Evolutionary conservation across 2,329 filamentous ascomycete species (phyloP).

Genomic region (Arthrobotrys iridis): DNA sequence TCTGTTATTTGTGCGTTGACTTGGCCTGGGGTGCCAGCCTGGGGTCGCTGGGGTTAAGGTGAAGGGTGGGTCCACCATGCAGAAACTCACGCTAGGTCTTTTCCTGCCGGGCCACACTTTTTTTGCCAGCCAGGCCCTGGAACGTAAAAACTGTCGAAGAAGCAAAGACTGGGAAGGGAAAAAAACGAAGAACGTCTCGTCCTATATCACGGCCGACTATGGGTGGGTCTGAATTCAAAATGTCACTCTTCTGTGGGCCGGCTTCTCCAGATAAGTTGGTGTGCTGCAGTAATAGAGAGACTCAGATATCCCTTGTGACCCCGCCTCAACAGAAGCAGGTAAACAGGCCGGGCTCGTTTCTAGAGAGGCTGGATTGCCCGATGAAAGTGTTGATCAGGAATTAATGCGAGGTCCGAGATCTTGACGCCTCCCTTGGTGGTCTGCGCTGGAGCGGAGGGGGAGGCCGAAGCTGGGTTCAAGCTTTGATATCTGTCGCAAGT

Average conservation of each 20-base stretch:
- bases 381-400: constrained; percentile 52
- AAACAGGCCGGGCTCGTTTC: constrained; percentile 27
- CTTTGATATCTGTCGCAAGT: constrained; percentile 10
- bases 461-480: constrained; percentile 18
- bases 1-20: constrained; percentile 54
- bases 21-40: constrained; percentile 53
- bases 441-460: constrained; percentile 7
- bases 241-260: constrained; percentile 50
- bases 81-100: constrained; percentile 53
- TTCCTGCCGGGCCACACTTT: constrained; percentile 55
- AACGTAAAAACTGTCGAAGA: constrained; percentile 42
- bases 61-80: constrained; percentile 42
- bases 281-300: constrained; percentile 44
- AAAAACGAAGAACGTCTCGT: constrained; percentile 37
- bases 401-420: constrained; percentile 14
- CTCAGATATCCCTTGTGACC: constrained; percentile 50
- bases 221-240: constrained; percentile 50
- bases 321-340: constrained; percentile 35
- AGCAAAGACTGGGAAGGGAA: constrained; percentile 34
- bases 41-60: constrained; percentile 26
- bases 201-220: constrained; percentile 52
- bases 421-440: constrained; percentile 28
- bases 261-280: constrained; percentile 52
- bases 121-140: constrained; percentile 54
- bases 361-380: constrained; percentile 38